These are phyloP conservation scores for Eutrema japonicum DNA, from an alignment of 345 rosid genomes.

Conservation along the genomic window DNA sequence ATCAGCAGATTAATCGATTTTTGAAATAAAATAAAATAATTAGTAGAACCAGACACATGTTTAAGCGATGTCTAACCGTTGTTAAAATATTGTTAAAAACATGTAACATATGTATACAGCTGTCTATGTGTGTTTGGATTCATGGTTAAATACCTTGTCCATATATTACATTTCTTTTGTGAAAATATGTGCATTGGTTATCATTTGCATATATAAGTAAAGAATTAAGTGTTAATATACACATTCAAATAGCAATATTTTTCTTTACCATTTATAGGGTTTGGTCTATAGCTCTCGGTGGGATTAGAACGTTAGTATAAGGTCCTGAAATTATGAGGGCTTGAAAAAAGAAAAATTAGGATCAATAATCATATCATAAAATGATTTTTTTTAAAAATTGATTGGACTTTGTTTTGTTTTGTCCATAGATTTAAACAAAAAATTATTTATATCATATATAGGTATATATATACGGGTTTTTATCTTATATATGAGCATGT, in stretches of 20 bases:
- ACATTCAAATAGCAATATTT: not conserved
- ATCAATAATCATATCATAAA: too few relatives aligned
- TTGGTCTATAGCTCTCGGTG: slow-evolving; percentile 25
- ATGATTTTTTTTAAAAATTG: too few relatives aligned
- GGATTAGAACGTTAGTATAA: not conserved
- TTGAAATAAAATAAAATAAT: not conserved
- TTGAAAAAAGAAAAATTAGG: too few relatives aligned
- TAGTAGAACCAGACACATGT: slow-evolving; percentile 24
- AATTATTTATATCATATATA: too few relatives aligned
- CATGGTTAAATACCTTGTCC: not conserved
- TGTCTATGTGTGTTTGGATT: not conserved
- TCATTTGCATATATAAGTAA: not conserved
- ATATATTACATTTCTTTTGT: not conserved
- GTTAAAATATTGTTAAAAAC: slow-evolving; percentile 28
- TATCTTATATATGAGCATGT: too few relatives aligned
- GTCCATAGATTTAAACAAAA: too few relatives aligned
- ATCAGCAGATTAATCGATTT: not conserved
- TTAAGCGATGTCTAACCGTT: slow-evolving; percentile 30
- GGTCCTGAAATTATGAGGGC: too few relatives aligned
- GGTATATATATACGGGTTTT: too few relatives aligned
- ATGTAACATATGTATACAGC: slow-evolving; percentile 17
- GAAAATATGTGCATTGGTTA: not conserved
- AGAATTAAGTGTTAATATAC: not conserved
- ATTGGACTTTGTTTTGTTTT: too few relatives aligned
- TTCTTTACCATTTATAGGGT: slow-evolving; percentile 33